Base-by-base conservation (phyloP, 2,329 filamentous ascomycete species). In the Neoscytalidium dimidiatum region DNA sequence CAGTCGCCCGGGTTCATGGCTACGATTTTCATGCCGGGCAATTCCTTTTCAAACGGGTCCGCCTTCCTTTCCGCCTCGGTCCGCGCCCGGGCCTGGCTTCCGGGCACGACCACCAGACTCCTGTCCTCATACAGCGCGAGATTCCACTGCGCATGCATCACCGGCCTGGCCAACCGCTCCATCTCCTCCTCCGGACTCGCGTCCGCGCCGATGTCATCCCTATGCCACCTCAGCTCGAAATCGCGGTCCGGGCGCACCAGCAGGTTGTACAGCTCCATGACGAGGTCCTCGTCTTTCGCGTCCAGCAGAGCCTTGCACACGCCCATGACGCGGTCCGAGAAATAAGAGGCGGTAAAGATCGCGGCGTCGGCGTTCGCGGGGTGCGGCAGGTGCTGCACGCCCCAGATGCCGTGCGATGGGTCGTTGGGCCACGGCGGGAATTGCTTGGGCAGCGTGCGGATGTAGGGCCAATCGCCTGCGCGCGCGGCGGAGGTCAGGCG, bases 231-330 rank as follows among this genome's bases (percentile, higher is more conserved):
- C 57, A 97, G 83, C 71, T 86, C 87, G 71, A 94, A 96, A 69
- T 90, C 86, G 17, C 3, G 19, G 43, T 88, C 87, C 0, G 92
- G 92, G 4, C 90, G 82, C 14, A 96, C 88, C 7, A 96, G 87
- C 78, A 96, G 84, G 74, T 97, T 97, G 79, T 92, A 93, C 19
- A 97, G 80, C 78, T 96, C 93, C 88, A 96, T 91, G 43, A 94
- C 90, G 23, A 97, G 81, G 1, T 88, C 82, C 4, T 88, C 85
- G 19, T 75, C 68, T 14, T 69, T 61, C 68, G 77, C 77, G 17
- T 79, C 82, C 43, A 96, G 80, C 2, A 96, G 79, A 72, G 88
- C 85, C 68, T 64, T 64, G 49, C 44, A 52, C 26, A 49, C 17
- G 9, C 21, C 56, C 64, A 60, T 64, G 17, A 66, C 48, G 3